These are phyloP conservation scores for Naumovozyma castellii DNA, from an alignment of 805 yeast genomes.

Conservation along the genomic window DNA sequence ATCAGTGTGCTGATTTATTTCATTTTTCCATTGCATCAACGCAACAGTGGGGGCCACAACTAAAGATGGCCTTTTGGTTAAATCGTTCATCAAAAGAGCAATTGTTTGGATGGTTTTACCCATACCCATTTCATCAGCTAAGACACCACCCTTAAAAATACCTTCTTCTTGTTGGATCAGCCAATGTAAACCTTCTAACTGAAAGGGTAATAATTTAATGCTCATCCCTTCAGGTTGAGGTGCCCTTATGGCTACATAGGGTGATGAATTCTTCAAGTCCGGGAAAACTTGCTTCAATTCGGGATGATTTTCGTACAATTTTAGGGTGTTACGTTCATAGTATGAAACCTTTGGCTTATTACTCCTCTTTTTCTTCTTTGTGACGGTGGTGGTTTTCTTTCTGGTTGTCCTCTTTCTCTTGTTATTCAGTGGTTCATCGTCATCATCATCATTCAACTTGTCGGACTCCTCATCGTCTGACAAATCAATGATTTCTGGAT, in stretches of 20 bases:
- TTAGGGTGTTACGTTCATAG: conserved; percentile 58
- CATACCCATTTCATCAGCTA: conserved; percentile 99
- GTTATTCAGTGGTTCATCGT: conserved; percentile 16
- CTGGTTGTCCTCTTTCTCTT: conserved; percentile 15
- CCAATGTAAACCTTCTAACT: conserved; percentile 90
- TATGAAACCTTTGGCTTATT: conserved; percentile 51
- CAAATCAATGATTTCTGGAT: background rate
- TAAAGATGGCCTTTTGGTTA: conserved; percentile 59
- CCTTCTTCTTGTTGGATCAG: conserved; percentile 70
- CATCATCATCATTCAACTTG: conserved; percentile 10
- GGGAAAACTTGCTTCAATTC: conserved; percentile 65
- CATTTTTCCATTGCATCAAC: conserved; percentile 93
- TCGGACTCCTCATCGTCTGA: background rate
- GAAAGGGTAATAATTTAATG: conserved; percentile 74
- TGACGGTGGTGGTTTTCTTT: conserved; percentile 13
- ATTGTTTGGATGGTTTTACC: conserved; percentile 97
- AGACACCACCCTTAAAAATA: conserved; percentile 75
- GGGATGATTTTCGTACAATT: conserved; percentile 69
- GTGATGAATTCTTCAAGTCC: conserved; percentile 40
- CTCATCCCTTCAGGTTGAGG: conserved; percentile 74
- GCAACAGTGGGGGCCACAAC: conserved; percentile 99
- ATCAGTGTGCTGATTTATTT: conserved; percentile 76
- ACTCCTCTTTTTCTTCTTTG: conserved; percentile 18
- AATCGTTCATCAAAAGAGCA: conserved; percentile 68
- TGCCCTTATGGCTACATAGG: conserved; percentile 45